Percentiles rank a stretch among this genome's conserved stretches.
Conservation (phyloP, 306 rosid species). For the Lathyrus oleraceus region DNA sequence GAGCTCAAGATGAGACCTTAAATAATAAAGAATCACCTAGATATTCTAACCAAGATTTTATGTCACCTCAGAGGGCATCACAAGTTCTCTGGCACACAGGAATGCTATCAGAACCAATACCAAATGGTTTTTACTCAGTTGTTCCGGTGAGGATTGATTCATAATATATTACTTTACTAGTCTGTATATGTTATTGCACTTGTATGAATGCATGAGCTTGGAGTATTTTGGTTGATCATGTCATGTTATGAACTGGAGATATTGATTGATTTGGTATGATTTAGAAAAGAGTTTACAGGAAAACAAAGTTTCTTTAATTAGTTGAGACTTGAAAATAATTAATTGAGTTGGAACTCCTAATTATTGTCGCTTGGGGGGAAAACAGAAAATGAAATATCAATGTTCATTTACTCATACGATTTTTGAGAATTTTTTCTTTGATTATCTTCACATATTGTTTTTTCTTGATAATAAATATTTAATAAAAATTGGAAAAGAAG, state of each 20-base stretch:
- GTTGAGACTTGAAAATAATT: not conserved
- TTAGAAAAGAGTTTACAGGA: not conserved
- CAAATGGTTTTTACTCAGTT: conserved; percentile 92
- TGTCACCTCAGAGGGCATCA: conserved; percentile 80
- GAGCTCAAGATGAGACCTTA: conserved; percentile 65
- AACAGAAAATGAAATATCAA: not conserved
- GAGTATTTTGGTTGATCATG: conserved; percentile 4
- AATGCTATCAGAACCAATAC: conserved; percentile 85
- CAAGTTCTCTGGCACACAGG: conserved; percentile 91
- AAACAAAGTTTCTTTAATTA: not conserved
- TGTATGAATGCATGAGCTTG: not conserved
- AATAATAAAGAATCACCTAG: conserved; percentile 61
- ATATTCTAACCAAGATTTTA: conserved; percentile 54
- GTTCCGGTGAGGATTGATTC: conserved; percentile 64
- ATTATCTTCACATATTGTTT: not conserved
- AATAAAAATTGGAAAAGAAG: conserved; percentile 3
- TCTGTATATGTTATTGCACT: conserved; percentile 29
- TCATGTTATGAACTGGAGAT: conserved; percentile 15
- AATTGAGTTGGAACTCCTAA: conserved; percentile 10
- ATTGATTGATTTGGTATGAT: not conserved
- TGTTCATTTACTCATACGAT: conserved; percentile 8
- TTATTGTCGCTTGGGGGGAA: not conserved
- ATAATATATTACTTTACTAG: conserved; percentile 1
- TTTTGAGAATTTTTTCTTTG: not conserved
- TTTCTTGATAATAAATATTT: not conserved